Base-by-base conservation (phyloP, 2,329 filamentous ascomycete species). In the Alternaria triticina region DNA sequence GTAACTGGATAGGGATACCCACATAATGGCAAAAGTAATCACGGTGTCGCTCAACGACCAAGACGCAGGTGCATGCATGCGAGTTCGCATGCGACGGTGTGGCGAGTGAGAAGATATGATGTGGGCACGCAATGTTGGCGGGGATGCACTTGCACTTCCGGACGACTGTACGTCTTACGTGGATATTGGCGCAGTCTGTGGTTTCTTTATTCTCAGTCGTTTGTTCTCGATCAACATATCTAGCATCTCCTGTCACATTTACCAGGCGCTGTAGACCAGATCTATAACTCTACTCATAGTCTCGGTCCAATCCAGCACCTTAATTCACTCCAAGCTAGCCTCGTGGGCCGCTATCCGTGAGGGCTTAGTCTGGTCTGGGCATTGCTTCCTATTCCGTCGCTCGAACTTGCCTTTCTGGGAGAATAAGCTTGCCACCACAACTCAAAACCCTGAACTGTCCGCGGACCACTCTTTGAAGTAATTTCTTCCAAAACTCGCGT, bases 21-120 rank as follows among this genome's bases (percentile, higher is more conserved):
- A 72, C 71, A 68, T 77, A 78, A 77, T 77, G 75, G 73, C 64
- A 78, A 78, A 77, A 72, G 69, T 78, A 76, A 79, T 77, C 68
- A 66, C 61, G 59, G 69, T 70, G 71, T 69, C 64, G 71, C 72
- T 74, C 67, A 63, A 63, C 62, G 66, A 69, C 69, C 62, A 60
- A 74, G 54, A 65, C 65, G 61, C 50, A 30, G 59, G 55, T 65
- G 65, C 43, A 71, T 79, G 52, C 54, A 70, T 60, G 68, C 69
- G 55, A 59, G 40, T 45, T 50, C 67, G 62, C 66, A 67, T 67
- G 64, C 66, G 62, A 63, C 45, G 61, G 58, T 56, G 63, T 63
- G 63, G 65, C 68, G 68, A 61, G 71, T 72, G 67, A 67, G 67
- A 72, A 62, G 67, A 74, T 70, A 75, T 74, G 68, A 74, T 70